Conservation (phyloP, 2,329 filamentous ascomycete genomes). For the Aureobasidium lini region DNA sequence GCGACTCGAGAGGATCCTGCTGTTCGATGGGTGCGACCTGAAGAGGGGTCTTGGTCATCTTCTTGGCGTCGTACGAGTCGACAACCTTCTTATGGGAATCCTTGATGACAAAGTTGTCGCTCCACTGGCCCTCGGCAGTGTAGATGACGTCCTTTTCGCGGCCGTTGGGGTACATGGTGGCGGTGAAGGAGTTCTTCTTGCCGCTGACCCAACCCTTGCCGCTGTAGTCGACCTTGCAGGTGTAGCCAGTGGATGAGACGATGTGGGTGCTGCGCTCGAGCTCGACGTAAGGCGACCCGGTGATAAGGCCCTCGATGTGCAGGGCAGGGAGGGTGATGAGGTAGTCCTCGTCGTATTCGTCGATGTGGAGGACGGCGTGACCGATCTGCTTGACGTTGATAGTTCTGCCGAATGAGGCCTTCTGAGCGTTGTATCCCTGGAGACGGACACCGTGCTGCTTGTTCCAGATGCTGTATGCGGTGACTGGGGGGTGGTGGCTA, state of each 20-base stretch:
- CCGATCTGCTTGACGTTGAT: conserved; percentile 78
- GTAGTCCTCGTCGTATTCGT: conserved; percentile 62
- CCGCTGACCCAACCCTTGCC: conserved; percentile 92
- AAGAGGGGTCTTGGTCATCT: conserved; percentile 55
- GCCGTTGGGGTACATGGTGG: conserved; percentile 61
- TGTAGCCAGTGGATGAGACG: conserved; percentile 76
- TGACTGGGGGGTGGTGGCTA: conserved; percentile 85
- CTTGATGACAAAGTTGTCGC: conserved; percentile 70
- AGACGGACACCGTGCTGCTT: conserved; percentile 67
- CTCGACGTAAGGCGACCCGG: conserved; percentile 81
- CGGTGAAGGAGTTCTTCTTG: conserved; percentile 87
- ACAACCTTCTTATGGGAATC: conserved; percentile 48
- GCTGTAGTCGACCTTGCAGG: conserved; percentile 84
- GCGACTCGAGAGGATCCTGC: conserved; percentile 81
- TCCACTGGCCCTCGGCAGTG: conserved; percentile 87
- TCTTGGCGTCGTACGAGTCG: conserved; percentile 40
- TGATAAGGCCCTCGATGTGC: conserved; percentile 89
- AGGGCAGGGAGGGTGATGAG: conserved; percentile 85
- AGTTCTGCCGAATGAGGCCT: conserved; percentile 86
- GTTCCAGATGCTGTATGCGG: conserved; percentile 89
- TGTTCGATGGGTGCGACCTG: conserved; percentile 63
- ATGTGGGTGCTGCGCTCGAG: conserved; percentile 81
- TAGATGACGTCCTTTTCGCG: conserved; percentile 69
- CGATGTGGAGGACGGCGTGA: conserved; percentile 74
- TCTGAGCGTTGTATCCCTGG: conserved; percentile 89